Evolutionary conservation across 2,329 filamentous ascomycete species (phyloP), one percentile per base, ranked within the genome.

Genomic region (Zalaria sp.): DNA sequence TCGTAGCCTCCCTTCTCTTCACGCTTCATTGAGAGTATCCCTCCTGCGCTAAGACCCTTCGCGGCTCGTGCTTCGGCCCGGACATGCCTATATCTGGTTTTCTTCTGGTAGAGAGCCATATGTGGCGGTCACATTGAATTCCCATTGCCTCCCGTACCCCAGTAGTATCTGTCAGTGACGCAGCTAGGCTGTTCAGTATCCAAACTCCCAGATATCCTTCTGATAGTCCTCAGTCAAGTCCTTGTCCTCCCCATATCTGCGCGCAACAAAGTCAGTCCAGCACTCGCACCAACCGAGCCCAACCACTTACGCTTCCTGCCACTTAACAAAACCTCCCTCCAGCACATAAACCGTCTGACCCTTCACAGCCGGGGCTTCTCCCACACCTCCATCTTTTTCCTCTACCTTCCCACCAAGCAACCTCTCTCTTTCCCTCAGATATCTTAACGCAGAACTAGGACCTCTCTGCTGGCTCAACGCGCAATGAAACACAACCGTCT

Each of bases 401-500:
- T 43, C 41, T 3, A 37, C 43, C 49, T 40, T 41, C 25, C 47
- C 47, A 8, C 64, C 66, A 28, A 68, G 53, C 47, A 69, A 45
- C 41, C 71, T 66, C 50, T 81, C 77, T 37, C 77, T 69, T 64
- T 87, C 82, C 31, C 82, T 68, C 46, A 88, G 51, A 60, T 95
- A 96, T 53, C 73, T 71, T 51, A 94, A 64, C 3, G 91, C 91
- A 3, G 89, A 87, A 39, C 74, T 74, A 0, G 91, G 91, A 0
- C 91, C 91, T 1, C 91, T 73, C 64, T 94, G 83, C 66, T 96
- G 91, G 51, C 82, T 89, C 42, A 96, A 68, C 11, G 84, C 83
- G 63, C 91, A 98, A 65, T 98, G 91, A 61, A 98, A 98, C 1
- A 98, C 76, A 9, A 98, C 86, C 7, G 73, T 81, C 43, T 91